phyloP scores from a whole-genome alignment of 2,329 filamentous ascomycete genomes.

The Talaromyces sp. region DNA sequence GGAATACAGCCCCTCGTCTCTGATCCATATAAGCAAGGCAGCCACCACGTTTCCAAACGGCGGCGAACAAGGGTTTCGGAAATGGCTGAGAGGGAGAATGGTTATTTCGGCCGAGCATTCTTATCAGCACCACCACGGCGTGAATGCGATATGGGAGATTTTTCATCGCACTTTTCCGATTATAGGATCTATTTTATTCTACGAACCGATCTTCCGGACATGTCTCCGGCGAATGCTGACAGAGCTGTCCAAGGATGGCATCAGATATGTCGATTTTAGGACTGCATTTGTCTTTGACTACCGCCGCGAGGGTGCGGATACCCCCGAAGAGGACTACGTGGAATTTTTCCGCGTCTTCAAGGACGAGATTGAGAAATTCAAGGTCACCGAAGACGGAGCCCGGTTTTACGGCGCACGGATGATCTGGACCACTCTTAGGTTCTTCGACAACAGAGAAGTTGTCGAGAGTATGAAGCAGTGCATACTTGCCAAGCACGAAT shows the following conservation, averaged over 20 bases:
- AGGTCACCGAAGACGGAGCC: conserved; percentile 62
- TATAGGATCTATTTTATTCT: conserved; percentile 70
- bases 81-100: conserved; percentile 70
- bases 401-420: conserved; percentile 78
- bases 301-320: conserved; percentile 58
- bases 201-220: conserved; percentile 80
- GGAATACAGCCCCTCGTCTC: conserved; percentile 55
- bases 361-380: conserved; percentile 74
- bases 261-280: conserved; percentile 78
- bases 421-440: conserved; percentile 76
- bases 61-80: conserved; percentile 65
- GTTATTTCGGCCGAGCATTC: conserved; percentile 68
- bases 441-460: conserved; percentile 58
- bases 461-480: conserved; percentile 82
- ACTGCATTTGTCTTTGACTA: conserved; percentile 70
- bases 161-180: conserved; percentile 71
- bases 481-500: conserved; percentile 72
- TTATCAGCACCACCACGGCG: conserved; percentile 73
- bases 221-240: conserved; percentile 68
- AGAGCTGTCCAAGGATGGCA: conserved; percentile 70
- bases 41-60: conserved; percentile 71
- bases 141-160: conserved; percentile 79
- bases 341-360: conserved; percentile 68
- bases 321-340: conserved; percentile 61
- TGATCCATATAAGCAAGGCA: conserved; percentile 55